These are phyloP conservation scores for Paratinospora sagittata DNA, from an alignment of 164 flowering plant genomes.

Conservation along the genomic window DNA sequence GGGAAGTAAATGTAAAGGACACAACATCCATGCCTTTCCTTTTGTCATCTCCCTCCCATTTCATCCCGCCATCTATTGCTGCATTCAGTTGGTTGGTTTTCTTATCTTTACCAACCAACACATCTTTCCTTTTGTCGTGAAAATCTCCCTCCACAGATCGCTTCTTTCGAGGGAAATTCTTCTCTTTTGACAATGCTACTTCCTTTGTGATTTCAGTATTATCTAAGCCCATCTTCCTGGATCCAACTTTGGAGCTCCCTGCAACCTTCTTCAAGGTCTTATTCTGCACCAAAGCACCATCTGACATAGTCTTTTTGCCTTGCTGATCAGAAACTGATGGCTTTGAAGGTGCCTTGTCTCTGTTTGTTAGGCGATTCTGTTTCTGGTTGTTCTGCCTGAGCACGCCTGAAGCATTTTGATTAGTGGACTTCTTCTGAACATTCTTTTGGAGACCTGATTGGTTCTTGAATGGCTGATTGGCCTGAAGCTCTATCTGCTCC, in stretches of 20 bases:
- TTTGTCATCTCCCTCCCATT: slow-evolving; percentile 42
- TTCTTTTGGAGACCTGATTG: slow-evolving; percentile 37
- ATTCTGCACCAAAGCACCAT: slow-evolving; percentile 33
- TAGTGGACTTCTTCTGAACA: slow-evolving; percentile 37
- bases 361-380: slow-evolving; percentile 46
- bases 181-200: slow-evolving; percentile 25
- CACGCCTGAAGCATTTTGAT: slow-evolving; percentile 33
- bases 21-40: slow-evolving; percentile 72
- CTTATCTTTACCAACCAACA: slow-evolving; percentile 21
- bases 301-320: slow-evolving; percentile 35
- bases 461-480: slow-evolving; percentile 33
- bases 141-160: slow-evolving; percentile 40
- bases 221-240: slow-evolving; percentile 41
- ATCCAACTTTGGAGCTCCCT: slow-evolving; percentile 37
- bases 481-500: slow-evolving; percentile 38
- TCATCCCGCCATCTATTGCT: slow-evolving; percentile 18
- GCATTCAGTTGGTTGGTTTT: slow-evolving; percentile 24
- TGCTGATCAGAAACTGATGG: slow-evolving; percentile 31
- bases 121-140: slow-evolving; percentile 30
- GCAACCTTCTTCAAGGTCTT: slow-evolving; percentile 30
- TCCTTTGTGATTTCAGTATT: slow-evolving; percentile 34
- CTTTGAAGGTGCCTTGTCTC: slow-evolving; percentile 46
- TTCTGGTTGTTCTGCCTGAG: slow-evolving; percentile 83
- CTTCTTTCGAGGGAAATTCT: slow-evolving; percentile 54
- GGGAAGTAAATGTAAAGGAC: slow-evolving; percentile 90